Conservation (phyloP, 2,329 filamentous ascomycete genomes). For the Curvularia sp. region DNA sequence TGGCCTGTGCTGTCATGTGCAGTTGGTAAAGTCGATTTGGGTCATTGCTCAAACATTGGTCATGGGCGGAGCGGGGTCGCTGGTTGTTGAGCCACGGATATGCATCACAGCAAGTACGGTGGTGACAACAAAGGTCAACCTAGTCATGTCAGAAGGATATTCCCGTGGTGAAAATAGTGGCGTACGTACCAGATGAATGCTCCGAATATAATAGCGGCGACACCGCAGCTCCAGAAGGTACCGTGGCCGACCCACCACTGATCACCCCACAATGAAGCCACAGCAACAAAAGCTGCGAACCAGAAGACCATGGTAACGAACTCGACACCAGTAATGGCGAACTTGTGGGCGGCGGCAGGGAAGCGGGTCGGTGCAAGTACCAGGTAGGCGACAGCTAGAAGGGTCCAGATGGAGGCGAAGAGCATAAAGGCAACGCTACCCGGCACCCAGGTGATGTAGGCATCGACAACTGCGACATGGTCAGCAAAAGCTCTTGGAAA, state of each 20-base stretch:
- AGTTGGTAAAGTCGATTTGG: background rate
- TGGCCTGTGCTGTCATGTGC: background rate
- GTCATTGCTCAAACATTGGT: conserved; percentile 46
- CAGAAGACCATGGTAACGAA: conserved; percentile 83
- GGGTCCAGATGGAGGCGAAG: conserved; percentile 79
- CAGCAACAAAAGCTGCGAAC: conserved; percentile 84
- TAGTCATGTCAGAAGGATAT: conserved; percentile 35
- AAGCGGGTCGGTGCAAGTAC: conserved; percentile 71
- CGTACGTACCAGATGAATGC: conserved; percentile 67
- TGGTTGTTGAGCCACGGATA: conserved; percentile 52
- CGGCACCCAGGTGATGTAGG: conserved; percentile 59
- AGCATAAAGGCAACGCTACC: conserved; percentile 76
- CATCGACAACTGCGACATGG: conserved; percentile 55
- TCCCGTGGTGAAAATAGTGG: background rate
- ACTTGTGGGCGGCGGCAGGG: conserved; percentile 66
- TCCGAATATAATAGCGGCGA: conserved; percentile 72
- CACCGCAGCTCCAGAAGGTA: conserved; percentile 62
- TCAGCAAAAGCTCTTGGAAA: conserved; percentile 6
- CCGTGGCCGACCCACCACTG: conserved; percentile 58
- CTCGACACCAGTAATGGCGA: conserved; percentile 73
- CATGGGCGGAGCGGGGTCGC: conserved; percentile 47
- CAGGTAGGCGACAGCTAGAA: conserved; percentile 73
- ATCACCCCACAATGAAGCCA: conserved; percentile 71
- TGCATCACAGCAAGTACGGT: conserved; percentile 59
- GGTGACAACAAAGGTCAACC: conserved; percentile 61